These are phyloP conservation scores for Colletotrichum tamarilloi DNA, from an alignment of 2,329 filamentous ascomycete species.

Conservation along the genomic window DNA sequence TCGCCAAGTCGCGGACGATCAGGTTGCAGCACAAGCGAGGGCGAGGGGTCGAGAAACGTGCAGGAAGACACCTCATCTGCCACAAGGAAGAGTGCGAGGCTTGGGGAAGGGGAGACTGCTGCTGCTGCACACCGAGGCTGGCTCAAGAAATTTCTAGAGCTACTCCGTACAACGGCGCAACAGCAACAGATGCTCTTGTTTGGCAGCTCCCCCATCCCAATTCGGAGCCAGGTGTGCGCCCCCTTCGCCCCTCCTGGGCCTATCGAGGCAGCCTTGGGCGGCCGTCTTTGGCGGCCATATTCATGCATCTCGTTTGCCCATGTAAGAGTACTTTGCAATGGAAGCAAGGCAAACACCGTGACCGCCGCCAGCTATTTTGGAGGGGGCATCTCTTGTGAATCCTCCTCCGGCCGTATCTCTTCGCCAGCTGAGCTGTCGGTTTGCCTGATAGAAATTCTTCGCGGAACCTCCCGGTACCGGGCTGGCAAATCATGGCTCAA, in stretches of 20 bases:
- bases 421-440: not conserved
- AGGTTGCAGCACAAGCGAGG: not conserved
- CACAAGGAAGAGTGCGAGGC: not conserved
- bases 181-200: not conserved
- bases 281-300: slow-evolving; percentile 6
- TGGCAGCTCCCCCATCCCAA: slow-evolving; percentile 1
- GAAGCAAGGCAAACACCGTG: not conserved
- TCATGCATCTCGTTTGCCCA: slow-evolving; percentile 11
- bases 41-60: not conserved
- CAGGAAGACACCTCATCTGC: not conserved
- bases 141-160: not conserved
- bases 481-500: not conserved
- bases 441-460: slow-evolving; percentile 9
- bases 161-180: not conserved
- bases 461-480: slow-evolving; percentile 15
- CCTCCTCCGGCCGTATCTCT: not conserved
- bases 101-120: not conserved
- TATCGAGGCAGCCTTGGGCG: not conserved
- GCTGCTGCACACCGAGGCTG: not conserved
- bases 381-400: not conserved
- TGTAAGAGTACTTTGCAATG: not conserved
- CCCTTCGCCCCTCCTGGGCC: not conserved
- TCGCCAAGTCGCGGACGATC: not conserved
- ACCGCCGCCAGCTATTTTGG: not conserved
- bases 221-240: not conserved